Evolutionary conservation across 116 monocot species (phyloP), one percentile per base, ranked within the genome.

Genomic region (Trichopus zeylanicus): DNA sequence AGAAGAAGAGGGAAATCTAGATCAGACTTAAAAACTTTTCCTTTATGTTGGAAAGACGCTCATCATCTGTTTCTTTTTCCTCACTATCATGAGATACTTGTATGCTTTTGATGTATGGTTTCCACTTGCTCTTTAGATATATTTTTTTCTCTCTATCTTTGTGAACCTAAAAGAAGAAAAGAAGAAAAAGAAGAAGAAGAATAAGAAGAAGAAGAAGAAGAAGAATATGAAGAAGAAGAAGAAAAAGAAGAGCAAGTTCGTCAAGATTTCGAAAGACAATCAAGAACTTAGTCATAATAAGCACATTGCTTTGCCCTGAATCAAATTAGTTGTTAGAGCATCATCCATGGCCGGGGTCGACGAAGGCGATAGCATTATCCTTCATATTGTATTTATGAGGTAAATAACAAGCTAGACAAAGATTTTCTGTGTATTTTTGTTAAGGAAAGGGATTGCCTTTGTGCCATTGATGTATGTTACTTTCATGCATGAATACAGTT

Each of bases 1-100:
- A 42, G 42, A 42, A 4, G n/a, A n/a, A 13, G n/a, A 42, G 42
- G 13, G 42, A 13, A 42, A 42, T 42, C 42, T 42, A 42, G 42
- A 42, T n/a, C 42, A 42, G 13, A 13, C 42, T 42, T 42, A 15
- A n/a, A n/a, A n/a, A 15, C 42, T 42, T 42, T 42, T 42, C n/a
- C 42, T 42, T 42, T 42, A n/a, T 42, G 13, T 42, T 42, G 3
- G 3, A 42, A 15, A 39, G 12, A 39, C 1, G 42, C 8, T 42
- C 42, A 42, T 42, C 42, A 42, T 42, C 42, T 42, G 2, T n/a
- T 42, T 42, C 42, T 42, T 42, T 42, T 13, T 42, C n/a, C 42
- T 42, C 42, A 42, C n/a, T 42, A 42, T 42, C 42, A 42, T 42
- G 42, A 42, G 42, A 42, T 42, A 9, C 42, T 42, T 42, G 42